Base-by-base conservation (phyloP, 345 rosid species). In the Eucalyptus cloeziana region DNA sequence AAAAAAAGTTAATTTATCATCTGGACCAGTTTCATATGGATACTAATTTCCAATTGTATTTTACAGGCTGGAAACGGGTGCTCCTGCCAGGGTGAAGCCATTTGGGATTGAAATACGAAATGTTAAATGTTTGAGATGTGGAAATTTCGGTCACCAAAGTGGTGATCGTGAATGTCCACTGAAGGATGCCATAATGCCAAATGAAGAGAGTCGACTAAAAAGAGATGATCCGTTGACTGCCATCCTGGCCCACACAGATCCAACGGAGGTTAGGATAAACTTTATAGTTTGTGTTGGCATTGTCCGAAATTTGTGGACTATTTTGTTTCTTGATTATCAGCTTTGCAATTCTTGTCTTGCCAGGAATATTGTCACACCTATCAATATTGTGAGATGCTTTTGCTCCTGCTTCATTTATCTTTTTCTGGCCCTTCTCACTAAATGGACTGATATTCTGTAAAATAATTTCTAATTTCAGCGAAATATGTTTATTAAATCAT, bases 151-250 rank as follows among this genome's bases (percentile, higher is more conserved):
- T 45, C 99, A 97, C 88, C 99, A 98, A 94, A 97, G 98, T 89
- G 99, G 99, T 90, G 99, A 98, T 89, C 98, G 97, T 92, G 98
- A 98, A 86, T 98, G 99, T 89, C 99, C 98, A 58, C 71, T 98
- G 91, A 98, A 95, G 95, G 99, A 98, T 96, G 97, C 87, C 90
- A 96, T 96, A 87, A 98, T 98, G 99, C 99, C 99, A 79, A 95
- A 94, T 89, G 99, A 98, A 91, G 98, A 96, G 93, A 94, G 86
- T 90, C 96, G 99, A 88, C 76, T 98, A 90, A 98, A 94, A 94
- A 94, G 99, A 93, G 99, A 98, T 90, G 98, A 98, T 87, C 99
- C 99, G 24, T 94, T 98, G 95, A 95, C 96, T 89, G 95, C 99
- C 88, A 98, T 98, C 86, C 80, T 94, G 89, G 98, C 98, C 76